Conservation (phyloP, 2,329 filamentous ascomycete genomes). For the Trichoderma citrinoviride region DNA sequence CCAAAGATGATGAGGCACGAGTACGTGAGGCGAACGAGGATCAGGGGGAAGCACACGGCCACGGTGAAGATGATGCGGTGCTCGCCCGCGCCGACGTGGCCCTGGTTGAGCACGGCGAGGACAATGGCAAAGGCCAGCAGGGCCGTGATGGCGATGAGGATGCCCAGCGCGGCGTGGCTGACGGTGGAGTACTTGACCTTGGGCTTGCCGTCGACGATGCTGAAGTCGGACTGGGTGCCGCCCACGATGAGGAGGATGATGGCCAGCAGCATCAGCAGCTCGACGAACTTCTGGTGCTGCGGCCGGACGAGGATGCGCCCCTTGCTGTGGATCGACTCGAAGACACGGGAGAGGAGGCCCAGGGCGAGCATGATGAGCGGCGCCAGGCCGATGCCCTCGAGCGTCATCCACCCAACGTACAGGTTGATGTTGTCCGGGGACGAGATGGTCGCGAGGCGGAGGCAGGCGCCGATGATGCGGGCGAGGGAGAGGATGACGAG, state of each 20-base stretch:
- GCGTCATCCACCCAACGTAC: constrained; percentile 35
- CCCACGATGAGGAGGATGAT: constrained; percentile 37
- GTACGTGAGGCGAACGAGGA: constrained; percentile 35
- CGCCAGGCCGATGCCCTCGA: constrained; percentile 39
- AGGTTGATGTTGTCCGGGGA: constrained; percentile 47
- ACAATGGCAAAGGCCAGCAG: constrained; percentile 41
- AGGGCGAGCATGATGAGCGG: constrained; percentile 46
- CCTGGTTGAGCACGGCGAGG: constrained; percentile 41
- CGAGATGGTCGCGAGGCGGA: constrained; percentile 44
- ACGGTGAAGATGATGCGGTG: constrained; percentile 51
- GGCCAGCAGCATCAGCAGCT: constrained; percentile 43
- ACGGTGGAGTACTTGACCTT: constrained; percentile 31
- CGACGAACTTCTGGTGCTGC: constrained; percentile 36
- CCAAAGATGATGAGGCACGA: constrained; percentile 33
- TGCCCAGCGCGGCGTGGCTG: constrained; percentile 30
- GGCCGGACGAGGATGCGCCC: constrained; percentile 31
- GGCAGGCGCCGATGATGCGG: constrained; percentile 55
- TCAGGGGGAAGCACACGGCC: constrained; percentile 35
- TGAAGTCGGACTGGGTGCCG: constrained; percentile 31
- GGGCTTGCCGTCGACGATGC: constrained; percentile 25
- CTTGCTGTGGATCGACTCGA: constrained; percentile 48
- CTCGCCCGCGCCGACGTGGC: constrained; percentile 48
- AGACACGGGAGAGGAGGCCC: constrained; percentile 35
- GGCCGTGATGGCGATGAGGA: constrained; percentile 40
- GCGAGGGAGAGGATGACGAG: constrained; percentile 57